Conservation (phyloP, 2,329 filamentous ascomycete species). For the Stagonosporopsis vannaccii region DNA sequence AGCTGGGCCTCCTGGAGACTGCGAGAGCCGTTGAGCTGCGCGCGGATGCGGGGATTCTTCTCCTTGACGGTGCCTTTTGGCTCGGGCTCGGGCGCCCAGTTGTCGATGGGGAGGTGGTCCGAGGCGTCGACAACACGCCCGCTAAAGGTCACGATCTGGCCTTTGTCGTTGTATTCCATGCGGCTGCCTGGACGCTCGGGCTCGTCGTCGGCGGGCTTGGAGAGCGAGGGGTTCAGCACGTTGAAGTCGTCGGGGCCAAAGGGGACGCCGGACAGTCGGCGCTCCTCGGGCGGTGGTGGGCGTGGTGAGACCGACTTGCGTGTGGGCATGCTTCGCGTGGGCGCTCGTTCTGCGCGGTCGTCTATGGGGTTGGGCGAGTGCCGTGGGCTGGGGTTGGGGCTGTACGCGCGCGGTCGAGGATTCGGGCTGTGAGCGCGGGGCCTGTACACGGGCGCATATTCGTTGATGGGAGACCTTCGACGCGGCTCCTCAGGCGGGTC, state of each 20-base stretch:
- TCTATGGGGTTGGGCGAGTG: slow-evolving; percentile 37
- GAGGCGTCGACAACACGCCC: slow-evolving; percentile 81
- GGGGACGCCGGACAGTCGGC: slow-evolving; percentile 67
- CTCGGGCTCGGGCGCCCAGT: slow-evolving; percentile 80
- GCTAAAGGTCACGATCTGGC: slow-evolving; percentile 78
- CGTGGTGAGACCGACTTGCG: slow-evolving; percentile 79
- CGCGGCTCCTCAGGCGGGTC: slow-evolving; percentile 48
- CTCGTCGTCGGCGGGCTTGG: slow-evolving; percentile 34
- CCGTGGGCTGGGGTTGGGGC: slow-evolving; percentile 48
- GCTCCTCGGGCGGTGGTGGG: slow-evolving; percentile 59
- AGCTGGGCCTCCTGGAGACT: slow-evolving; percentile 45
- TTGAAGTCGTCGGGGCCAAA: slow-evolving; percentile 81
- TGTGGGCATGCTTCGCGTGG: slow-evolving; percentile 56
- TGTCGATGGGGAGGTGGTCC: slow-evolving; percentile 78
- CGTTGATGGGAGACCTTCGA: slow-evolving; percentile 44
- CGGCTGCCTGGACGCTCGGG: slow-evolving; percentile 40
- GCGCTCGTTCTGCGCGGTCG: slow-evolving; percentile 51
- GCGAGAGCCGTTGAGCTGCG: slow-evolving; percentile 61
- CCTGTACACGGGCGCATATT: slow-evolving; percentile 53
- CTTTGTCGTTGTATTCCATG: slow-evolving; percentile 61
- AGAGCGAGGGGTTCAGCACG: slow-evolving; percentile 67
- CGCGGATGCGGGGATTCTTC: slow-evolving; percentile 52
- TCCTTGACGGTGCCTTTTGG: slow-evolving; percentile 60
- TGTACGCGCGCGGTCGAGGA: slow-evolving; percentile 50
- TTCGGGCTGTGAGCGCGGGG: slow-evolving; percentile 56